phyloP scores from a whole-genome alignment of 2,329 filamentous ascomycete species.

The Microdochium bolleyi region DNA sequence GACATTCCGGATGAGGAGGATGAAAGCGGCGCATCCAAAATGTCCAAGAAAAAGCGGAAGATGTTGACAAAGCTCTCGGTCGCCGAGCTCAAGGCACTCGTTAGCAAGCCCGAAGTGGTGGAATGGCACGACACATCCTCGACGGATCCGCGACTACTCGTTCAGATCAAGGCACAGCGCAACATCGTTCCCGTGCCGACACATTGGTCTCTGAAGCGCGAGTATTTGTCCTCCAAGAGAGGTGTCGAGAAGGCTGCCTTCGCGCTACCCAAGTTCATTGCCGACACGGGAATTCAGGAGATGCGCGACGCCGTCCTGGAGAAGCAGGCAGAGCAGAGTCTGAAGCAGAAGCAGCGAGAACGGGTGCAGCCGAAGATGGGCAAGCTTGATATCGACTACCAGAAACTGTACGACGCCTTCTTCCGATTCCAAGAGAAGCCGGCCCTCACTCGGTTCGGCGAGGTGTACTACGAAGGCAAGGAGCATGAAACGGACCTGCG shows the following conservation, averaged over 20 bases:
- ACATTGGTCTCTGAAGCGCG: constrained; percentile 94
- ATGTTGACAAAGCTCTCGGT: constrained; percentile 86
- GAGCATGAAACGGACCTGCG: constrained; percentile 93
- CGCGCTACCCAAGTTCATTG: constrained; percentile 88
- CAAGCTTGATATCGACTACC: constrained; percentile 95
- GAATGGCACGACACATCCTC: constrained; percentile 97
- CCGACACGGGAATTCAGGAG: constrained; percentile 93
- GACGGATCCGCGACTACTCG: constrained; percentile 77
- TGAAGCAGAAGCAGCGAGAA: constrained; percentile 95
- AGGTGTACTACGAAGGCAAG: constrained; percentile 99
- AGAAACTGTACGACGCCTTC: constrained; percentile 96
- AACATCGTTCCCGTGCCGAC: constrained; percentile 92
- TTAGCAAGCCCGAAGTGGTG: constrained; percentile 85
- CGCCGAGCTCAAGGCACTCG: constrained; percentile 88
- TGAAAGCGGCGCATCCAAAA: constrained; percentile 54
- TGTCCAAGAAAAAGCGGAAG: constrained; percentile 95
- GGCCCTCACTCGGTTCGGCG: constrained; percentile 84
- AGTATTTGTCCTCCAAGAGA: constrained; percentile 93
- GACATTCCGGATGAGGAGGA: constrained; percentile 83
- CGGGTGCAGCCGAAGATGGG: constrained; percentile 94
- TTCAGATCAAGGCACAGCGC: constrained; percentile 89
- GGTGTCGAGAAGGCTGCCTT: constrained; percentile 96
- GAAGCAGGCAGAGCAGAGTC: constrained; percentile 83
- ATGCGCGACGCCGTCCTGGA: constrained; percentile 96
- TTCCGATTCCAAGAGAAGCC: constrained; percentile 98